Evolutionary conservation across 2,329 filamentous ascomycete genomes (phyloP).

Genomic region (Curvularia spicifera): DNA sequence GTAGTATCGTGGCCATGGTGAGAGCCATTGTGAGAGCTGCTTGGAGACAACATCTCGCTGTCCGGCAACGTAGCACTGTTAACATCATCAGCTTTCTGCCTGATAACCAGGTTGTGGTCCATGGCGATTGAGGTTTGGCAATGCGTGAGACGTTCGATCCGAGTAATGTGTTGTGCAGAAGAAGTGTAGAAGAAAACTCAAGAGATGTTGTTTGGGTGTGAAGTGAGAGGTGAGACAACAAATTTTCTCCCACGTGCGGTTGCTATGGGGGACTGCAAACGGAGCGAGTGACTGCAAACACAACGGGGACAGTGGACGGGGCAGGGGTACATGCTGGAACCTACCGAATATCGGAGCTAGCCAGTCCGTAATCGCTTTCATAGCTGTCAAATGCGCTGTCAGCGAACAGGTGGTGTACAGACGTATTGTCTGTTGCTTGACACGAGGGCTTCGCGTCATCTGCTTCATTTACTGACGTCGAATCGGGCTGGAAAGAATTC

Average conservation of each 20-base stretch:
- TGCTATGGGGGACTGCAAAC: slow-evolving; percentile 18
- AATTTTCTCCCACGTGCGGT: slow-evolving; percentile 10
- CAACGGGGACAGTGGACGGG: neutral
- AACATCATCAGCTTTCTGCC: too few species aligned
- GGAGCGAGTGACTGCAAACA: slow-evolving; percentile 1
- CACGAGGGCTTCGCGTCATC: neutral
- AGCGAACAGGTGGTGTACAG: neutral
- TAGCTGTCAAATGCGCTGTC: slow-evolving; percentile 6
- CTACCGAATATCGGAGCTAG: neutral
- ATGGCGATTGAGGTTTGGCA: too few species aligned
- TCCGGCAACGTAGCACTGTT: neutral
- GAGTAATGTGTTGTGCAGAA: too few species aligned
- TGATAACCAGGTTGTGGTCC: too few species aligned
- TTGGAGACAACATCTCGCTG: neutral
- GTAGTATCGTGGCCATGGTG: too few species aligned
- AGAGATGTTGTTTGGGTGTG: too few species aligned
- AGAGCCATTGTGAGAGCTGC: neutral
- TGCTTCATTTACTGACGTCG: neutral
- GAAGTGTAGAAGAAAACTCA: neutral
- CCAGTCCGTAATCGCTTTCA: slow-evolving; percentile 8
- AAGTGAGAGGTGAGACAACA: neutral
- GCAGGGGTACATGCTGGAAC: neutral
- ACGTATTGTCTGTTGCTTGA: neutral
- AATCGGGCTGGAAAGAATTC: neutral
- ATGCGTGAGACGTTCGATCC: neutral